Conservation (phyloP, 192 early-diverging fungal genomes). For the Backusella liffmaniae region DNA sequence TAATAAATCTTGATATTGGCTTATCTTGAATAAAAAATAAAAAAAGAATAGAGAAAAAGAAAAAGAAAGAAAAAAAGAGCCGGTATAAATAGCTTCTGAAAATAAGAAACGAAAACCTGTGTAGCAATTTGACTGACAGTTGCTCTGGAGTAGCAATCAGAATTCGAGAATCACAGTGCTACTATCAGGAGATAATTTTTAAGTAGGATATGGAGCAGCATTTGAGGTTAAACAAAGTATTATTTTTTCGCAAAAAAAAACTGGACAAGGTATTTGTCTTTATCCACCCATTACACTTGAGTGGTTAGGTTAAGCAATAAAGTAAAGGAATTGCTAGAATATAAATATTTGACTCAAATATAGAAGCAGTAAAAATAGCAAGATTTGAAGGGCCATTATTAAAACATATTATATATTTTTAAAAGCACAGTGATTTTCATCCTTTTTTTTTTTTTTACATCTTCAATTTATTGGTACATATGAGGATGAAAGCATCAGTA, state of each 20-base stretch:
- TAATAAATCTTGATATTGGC: not conserved
- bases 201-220: not conserved
- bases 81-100: not conserved
- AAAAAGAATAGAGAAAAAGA: not conserved
- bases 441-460: not conserved
- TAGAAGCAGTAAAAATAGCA: not conserved
- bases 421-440: not conserved
- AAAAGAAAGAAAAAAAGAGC: not conserved
- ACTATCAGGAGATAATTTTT: not conserved
- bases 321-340: not conserved
- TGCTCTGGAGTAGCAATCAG: not conserved
- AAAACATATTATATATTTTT: not conserved
- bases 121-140: not conserved
- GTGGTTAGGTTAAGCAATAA: not conserved
- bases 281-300: not conserved
- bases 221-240: not conserved
- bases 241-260: not conserved
- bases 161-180: not conserved
- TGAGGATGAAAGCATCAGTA: not conserved
- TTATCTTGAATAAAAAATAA: not conserved
- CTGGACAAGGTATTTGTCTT: not conserved
- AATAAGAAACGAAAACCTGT: not conserved
- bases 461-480: not conserved
- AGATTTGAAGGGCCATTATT: not conserved
- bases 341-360: not conserved